Evolutionary conservation across 176 grass and related monocot genomes (phyloP).

Genomic region (Thinopyrum elongatum): DNA sequence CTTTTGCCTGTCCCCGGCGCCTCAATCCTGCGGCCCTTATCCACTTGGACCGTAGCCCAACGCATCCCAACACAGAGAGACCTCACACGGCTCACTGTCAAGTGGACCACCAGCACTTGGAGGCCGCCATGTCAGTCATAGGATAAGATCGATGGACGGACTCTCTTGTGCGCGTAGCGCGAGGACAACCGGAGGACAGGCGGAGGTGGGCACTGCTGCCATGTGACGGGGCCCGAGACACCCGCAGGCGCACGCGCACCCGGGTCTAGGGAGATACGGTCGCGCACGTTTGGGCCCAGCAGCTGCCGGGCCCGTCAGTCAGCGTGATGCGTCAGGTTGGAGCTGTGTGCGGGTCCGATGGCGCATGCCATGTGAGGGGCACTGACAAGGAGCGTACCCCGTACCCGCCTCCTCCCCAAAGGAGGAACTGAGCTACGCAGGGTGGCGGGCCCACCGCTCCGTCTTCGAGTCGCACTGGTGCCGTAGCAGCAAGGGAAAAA

Average conservation of each 20-base stretch:
- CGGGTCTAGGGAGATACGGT: not conserved
- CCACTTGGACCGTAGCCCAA: not conserved
- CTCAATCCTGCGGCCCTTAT: slow-evolving; percentile 7
- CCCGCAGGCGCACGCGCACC: not conserved
- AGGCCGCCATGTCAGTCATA: not conserved
- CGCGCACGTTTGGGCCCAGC: not conserved
- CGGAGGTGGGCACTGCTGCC: slow-evolving; percentile 6
- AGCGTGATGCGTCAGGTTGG: not conserved
- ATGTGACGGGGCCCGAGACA: slow-evolving; percentile 2
- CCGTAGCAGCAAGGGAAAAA: not conserved
- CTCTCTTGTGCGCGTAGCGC: not conserved
- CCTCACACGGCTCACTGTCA: not conserved
- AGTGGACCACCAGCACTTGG: rapidly evolving
- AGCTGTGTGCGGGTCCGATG: not conserved
- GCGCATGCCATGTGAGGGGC: slow-evolving; percentile 10
- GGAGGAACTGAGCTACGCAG: not conserved
- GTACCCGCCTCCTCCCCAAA: not conserved
- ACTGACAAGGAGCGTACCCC: slow-evolving; percentile 1
- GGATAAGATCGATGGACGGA: no score
- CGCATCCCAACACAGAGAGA: not conserved
- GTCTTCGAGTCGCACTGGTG: not conserved
- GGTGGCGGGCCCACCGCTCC: not conserved
- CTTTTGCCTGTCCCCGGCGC: not conserved
- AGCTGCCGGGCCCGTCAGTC: rapidly evolving
- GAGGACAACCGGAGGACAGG: not conserved